Conservation (phyloP, 2,329 filamentous ascomycete species). For the Escovopsis sp. region DNA sequence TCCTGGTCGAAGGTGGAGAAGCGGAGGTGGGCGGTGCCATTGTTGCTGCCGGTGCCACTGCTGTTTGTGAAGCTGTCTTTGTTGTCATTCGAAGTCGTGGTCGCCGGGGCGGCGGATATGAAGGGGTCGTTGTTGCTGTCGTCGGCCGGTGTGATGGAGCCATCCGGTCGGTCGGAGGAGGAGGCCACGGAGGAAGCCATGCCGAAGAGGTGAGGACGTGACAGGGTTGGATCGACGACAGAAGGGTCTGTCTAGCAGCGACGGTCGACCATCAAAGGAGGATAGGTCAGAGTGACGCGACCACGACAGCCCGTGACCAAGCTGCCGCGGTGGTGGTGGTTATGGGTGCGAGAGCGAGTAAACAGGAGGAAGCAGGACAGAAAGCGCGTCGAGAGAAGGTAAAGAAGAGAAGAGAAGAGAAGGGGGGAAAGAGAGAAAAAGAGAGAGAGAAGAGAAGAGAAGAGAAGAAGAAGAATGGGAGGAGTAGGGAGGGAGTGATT, state of each 20-base stretch:
- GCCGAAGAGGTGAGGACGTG: slow-evolving; percentile 8
- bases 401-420: background rate
- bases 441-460: slow-evolving; percentile 1
- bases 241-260: slow-evolving; percentile 11
- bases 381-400: background rate
- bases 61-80: slow-evolving; percentile 12
- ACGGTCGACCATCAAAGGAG: slow-evolving; percentile 10
- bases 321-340: background rate
- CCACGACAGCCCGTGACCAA: background rate
- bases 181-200: slow-evolving; percentile 31
- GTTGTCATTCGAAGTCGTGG: no score
- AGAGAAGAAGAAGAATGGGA: background rate
- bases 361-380: background rate
- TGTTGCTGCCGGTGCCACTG: no score
- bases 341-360: background rate
- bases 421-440: background rate
- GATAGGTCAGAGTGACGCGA: slow-evolving; percentile 1
- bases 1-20: slow-evolving; percentile 75
- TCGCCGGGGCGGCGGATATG: slow-evolving; percentile 19
- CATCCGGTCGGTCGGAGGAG: slow-evolving; percentile 26
- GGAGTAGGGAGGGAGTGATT: background rate
- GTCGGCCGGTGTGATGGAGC: slow-evolving; percentile 21
- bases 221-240: slow-evolving; percentile 3
- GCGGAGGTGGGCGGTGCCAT: slow-evolving; percentile 41
- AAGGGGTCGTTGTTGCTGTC: slow-evolving; percentile 40